Evolutionary conservation across 2,329 filamentous ascomycete genomes (phyloP), one percentile per base, ranked within the genome.

Genomic region (Talaromyces rugulosus): DNA sequence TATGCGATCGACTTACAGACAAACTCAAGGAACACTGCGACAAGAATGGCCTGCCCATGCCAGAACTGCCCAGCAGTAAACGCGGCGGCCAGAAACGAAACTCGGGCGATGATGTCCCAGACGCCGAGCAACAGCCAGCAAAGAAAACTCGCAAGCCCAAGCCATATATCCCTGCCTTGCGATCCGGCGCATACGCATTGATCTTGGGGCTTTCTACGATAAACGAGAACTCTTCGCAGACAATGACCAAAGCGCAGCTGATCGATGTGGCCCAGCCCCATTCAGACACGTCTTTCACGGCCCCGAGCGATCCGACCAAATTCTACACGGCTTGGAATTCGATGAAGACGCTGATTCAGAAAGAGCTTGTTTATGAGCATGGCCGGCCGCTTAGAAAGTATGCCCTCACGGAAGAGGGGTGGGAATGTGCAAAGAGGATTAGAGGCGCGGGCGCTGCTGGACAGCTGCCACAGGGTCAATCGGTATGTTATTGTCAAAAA

Each of bases 291-390:
- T 92, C 89, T 0, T 92, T 92, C 68, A 88, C 84, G 0, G 85
- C 84, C 0, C 87, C 89, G 0, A 81, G 78, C 47, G 88, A 91
- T 59, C 80, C 89, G 0, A 87, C 82, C 11, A 89, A 87, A 61
- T 90, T 85, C 68, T 90, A 91, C 68, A 94, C 90, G 0, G 91
- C 91, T 0, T 95, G 90, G 90, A 89, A 85, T 69, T 92, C 90
- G 1, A 92, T 94, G 83, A 91, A 90, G 71, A 91, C 88, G 0
- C 77, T 95, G 34, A 67, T 87, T 5, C 81, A 86, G 59, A 92
- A 93, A 70, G 89, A 92, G 62, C 77, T 93, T 3, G 89, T 93
- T 0, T 87, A 87, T 61, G 87, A 90, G 66, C 86, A 85, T 59
- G 88, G 89, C 0, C 82, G 88, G 16, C 90, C 89, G 0, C 74